Base-by-base conservation (phyloP, 495 filamentous ascomycete species). In the Cairneyella variabilis region DNA sequence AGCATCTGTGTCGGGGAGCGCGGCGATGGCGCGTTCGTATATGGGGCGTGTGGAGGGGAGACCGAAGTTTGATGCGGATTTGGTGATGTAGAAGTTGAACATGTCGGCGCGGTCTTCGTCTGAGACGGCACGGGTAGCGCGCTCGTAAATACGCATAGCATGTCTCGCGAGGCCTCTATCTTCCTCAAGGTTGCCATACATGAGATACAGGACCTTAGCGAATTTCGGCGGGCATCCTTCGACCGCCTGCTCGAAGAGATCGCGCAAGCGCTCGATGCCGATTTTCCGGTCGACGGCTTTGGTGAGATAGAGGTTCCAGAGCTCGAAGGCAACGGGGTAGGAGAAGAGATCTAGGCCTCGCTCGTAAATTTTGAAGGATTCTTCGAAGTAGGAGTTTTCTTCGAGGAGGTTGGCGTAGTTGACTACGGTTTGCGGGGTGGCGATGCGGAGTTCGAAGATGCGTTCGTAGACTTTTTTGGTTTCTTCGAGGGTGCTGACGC, bases 71-170 rank as follows among this genome's bases (percentile, higher is more conserved):
- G 91, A 95, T 0, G 93, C 93, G 0, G 91, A 96, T 65, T 99
- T 97, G 42, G 95, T 97, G 67, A 99, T 96, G 76, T 97, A 99
- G 66, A 97, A 96, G 66, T 96, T 92, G 74, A 97, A 99, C 90
- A 99, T 96, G 67, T 96, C 95, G 59, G 89, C 85, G 10, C 90
- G 77, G 64, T 97, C 91, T 61, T 96, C 92, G 66, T 99, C 93
- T 16, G 90, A 88, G 7, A 99, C 95, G 14, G 93, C 90, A 3
- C 93, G 87, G 16, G 93, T 97, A 22, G 95, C 93, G 45, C 93
- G 88, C 69, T 99, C 93, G 69, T 99, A 99, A 52, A 99, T 99
- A 25, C 93, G 84, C 93, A 99, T 97, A 21, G 95, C 95, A 64
- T 97, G 93, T 39, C 93, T 79, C n/a, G 93, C 91, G 16, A 99